Conservation (phyloP, 2,329 filamentous ascomycete genomes). For the Pseudogymnoascus sp. region DNA sequence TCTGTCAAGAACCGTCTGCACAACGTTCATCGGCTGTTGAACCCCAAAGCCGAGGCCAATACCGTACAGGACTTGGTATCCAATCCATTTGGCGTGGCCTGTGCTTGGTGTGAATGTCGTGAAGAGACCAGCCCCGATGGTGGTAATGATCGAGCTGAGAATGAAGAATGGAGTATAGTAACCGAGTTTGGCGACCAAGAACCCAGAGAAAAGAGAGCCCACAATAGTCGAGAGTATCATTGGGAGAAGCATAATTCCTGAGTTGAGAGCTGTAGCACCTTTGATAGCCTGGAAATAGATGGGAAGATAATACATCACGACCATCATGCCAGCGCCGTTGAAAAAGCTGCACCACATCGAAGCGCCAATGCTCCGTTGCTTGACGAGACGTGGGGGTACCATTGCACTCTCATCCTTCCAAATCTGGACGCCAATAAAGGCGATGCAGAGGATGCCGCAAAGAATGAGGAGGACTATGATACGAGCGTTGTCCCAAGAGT, state of each 20-base stretch:
- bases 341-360: conserved; percentile 29
- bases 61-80: conserved; percentile 18
- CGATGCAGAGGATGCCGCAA: conserved; percentile 19
- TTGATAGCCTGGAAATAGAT: conserved; percentile 41
- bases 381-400: conserved; percentile 32
- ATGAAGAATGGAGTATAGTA: conserved; percentile 25
- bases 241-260: conserved; percentile 30
- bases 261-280: conserved; percentile 33
- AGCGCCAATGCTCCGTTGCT: conserved; percentile 28
- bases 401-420: conserved; percentile 23
- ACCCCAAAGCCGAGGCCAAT: conserved; percentile 15
- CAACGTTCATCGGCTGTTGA: conserved; percentile 24
- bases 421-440: conserved; percentile 16
- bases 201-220: conserved; percentile 26
- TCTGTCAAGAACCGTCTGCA: conserved; percentile 45
- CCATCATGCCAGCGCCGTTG: conserved; percentile 25
- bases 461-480: conserved; percentile 30
- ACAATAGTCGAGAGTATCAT: conserved; percentile 27
- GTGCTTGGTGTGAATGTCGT: conserved; percentile 31
- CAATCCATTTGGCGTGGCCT: conserved; percentile 31
- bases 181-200: conserved; percentile 26
- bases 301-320: conserved; percentile 34
- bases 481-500: conserved; percentile 29
- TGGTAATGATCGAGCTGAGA: conserved; percentile 22
- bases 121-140: conserved; percentile 34